A percentile compares a stretch with the other conserved stretches of the same genome.
Conservation (phyloP, 495 filamentous ascomycete species). For the Oleoguttula mirabilis region DNA sequence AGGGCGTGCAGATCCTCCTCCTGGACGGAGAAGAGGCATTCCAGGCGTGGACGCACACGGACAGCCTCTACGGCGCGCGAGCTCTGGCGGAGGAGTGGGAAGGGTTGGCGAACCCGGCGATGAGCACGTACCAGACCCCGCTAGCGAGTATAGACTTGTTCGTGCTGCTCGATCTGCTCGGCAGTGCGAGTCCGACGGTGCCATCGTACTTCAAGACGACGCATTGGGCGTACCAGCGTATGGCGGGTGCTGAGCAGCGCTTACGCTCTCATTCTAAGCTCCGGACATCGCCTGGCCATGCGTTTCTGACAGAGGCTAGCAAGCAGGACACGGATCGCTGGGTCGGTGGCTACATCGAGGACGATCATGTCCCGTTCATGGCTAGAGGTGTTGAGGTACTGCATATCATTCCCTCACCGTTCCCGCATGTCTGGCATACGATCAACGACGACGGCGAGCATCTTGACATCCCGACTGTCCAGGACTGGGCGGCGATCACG, state of each 20-base stretch:
- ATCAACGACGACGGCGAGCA: conserved; percentile 76
- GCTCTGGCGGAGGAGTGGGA: conserved; percentile 70
- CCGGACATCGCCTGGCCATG: conserved; percentile 19
- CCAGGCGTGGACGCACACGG: conserved; percentile 56
- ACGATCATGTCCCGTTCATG: conserved; percentile 89
- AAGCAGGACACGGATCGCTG: conserved; percentile 41
- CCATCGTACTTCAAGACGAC: conserved; percentile 76
- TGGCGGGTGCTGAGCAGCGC: conserved; percentile 57
- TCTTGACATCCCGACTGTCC: conserved; percentile 67
- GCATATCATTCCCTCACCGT: conserved; percentile 73
- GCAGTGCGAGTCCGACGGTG: conserved; percentile 53
- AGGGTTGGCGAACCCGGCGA: conserved; percentile 46
- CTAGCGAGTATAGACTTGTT: conserved; percentile 75
- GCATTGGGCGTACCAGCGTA: conserved; percentile 78
- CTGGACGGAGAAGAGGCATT: conserved; percentile 96
- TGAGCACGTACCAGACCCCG: conserved; percentile 59
- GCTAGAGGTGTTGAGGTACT: conserved; percentile 71
- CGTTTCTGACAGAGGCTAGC: conserved; percentile 26
- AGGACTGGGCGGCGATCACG: conserved; percentile 76
- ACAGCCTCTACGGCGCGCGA: conserved; percentile 80
- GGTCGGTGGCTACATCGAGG: conserved; percentile 40
- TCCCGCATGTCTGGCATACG: conserved; percentile 79
- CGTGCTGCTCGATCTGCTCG: conserved; percentile 84
- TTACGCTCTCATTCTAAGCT: conserved; percentile 48
- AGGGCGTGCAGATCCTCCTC: conserved; percentile 79